Percentiles rank a stretch among this genome's conserved stretches.
Conservation (phyloP, 148 eudicot species). For the Camellia japonica region DNA sequence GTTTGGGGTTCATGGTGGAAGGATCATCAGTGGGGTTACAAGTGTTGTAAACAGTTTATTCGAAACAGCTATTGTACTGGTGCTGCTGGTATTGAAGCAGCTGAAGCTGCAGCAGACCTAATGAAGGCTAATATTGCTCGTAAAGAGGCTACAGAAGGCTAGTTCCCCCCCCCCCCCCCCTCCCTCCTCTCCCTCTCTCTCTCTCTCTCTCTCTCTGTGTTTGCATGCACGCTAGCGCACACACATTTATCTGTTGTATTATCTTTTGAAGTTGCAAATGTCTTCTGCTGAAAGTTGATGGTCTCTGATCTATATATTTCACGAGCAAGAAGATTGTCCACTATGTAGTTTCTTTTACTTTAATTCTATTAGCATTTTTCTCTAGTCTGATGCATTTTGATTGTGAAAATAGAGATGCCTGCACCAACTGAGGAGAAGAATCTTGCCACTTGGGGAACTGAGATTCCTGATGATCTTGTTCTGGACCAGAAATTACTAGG, state of each 20-base stretch:
- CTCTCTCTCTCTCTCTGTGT: conserved; percentile 14
- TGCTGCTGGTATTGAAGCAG: conserved; percentile 95
- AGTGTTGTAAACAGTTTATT: conserved; percentile 69
- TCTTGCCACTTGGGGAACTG: conserved; percentile 87
- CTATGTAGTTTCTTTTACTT: not conserved
- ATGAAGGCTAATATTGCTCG: conserved; percentile 95
- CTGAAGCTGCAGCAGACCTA: conserved; percentile 78
- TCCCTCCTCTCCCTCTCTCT: conserved; percentile 6
- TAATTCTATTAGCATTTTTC: not conserved
- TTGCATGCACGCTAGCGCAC: not conserved
- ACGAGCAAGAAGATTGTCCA: not conserved
- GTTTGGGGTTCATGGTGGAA: conserved; percentile 98
- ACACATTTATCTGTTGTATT: not conserved
- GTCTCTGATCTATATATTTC: not conserved
- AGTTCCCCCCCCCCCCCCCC: not conserved
- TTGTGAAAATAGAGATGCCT: conserved; percentile 43
- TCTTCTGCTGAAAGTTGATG: not conserved
- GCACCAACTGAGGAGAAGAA: conserved; percentile 62
- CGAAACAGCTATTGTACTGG: conserved; percentile 90
- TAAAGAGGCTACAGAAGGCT: conserved; percentile 84
- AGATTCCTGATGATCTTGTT: conserved; percentile 82
- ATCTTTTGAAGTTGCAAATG: not conserved
- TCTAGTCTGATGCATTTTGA: not conserved
- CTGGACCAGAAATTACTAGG: conserved; percentile 68
- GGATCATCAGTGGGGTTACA: conserved; percentile 93